A percentile compares a stretch with the other conserved stretches of the same genome.
These are phyloP conservation scores for Paxillus rubicundulus DNA, from an alignment of 768 basidiomycete genomes.

Conservation along the genomic window DNA sequence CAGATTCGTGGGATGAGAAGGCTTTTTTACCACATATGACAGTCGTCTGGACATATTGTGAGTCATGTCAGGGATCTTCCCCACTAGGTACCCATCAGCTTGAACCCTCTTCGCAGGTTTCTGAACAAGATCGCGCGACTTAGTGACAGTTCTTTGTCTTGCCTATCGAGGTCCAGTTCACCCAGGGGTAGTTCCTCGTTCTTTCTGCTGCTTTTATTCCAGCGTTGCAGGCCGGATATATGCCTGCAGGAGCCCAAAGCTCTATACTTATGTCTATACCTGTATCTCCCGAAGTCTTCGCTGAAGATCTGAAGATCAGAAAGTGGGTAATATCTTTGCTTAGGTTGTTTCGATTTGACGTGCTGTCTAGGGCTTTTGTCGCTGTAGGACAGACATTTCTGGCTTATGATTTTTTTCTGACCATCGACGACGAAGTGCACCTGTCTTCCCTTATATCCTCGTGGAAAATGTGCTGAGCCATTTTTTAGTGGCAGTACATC, in stretches of 20 bases:
- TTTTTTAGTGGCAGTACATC: conserved; percentile 2
- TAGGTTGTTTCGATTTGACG: background rate
- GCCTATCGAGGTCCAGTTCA: background rate
- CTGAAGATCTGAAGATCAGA: background rate
- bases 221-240: background rate
- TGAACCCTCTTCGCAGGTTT: background rate
- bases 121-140: background rate
- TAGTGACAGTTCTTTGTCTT: background rate
- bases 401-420: conserved; percentile 8
- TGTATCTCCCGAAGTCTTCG: background rate
- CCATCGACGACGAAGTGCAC: conserved; percentile 8
- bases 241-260: background rate
- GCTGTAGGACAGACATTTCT: conserved; percentile 3
- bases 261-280: background rate
- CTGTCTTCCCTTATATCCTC: background rate
- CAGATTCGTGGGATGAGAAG: background rate
- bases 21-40: background rate
- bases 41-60: background rate
- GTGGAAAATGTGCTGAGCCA: background rate
- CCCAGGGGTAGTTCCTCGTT: background rate
- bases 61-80: background rate
- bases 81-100: background rate
- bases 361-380: background rate
- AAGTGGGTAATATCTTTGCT: background rate
- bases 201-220: background rate